phyloP scores from a whole-genome alignment of 176 grass and related monocot genomes.

The Carex parvula region DNA sequence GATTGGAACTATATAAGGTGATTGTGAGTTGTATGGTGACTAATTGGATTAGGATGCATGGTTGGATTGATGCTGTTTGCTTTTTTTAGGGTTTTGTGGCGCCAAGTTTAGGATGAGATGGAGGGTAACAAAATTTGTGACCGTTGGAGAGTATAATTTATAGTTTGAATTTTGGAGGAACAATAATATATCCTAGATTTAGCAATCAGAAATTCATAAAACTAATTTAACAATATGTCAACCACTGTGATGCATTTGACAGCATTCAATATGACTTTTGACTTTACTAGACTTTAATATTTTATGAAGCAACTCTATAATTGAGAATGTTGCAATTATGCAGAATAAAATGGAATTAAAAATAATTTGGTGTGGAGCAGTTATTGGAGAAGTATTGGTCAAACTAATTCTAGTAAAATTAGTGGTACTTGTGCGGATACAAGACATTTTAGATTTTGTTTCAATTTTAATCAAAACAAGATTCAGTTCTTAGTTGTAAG shows the following conservation, averaged over 20 bases:
- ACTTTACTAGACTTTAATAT: no score
- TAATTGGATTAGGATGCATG: conserved; percentile 4
- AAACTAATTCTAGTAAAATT: not conserved
- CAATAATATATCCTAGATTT: no score
- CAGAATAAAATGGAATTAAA: no score
- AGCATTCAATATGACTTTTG: no score
- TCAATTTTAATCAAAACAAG: not conserved
- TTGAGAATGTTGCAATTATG: no score
- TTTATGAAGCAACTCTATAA: no score
- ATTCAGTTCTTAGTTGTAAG: not conserved
- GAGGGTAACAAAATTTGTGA: not conserved
- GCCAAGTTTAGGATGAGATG: conserved; percentile 8
- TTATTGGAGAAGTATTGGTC: not conserved
- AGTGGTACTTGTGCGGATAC: not conserved
- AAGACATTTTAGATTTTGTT: not conserved
- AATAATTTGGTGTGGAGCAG: no score
- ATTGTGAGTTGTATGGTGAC: not conserved
- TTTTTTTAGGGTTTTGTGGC: conserved; percentile 14
- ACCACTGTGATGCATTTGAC: no score
- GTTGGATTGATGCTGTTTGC: conserved; percentile 3
- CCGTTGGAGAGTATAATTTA: not conserved
- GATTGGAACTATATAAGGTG: not conserved
- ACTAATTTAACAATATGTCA: no score
- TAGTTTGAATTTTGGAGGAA: no score
- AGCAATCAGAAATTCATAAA: no score